A percentile compares a stretch with the other conserved stretches of the same genome.
phyloP scores from a whole-genome alignment of 164 flowering plant species.

The Echeveria elegans region DNA sequence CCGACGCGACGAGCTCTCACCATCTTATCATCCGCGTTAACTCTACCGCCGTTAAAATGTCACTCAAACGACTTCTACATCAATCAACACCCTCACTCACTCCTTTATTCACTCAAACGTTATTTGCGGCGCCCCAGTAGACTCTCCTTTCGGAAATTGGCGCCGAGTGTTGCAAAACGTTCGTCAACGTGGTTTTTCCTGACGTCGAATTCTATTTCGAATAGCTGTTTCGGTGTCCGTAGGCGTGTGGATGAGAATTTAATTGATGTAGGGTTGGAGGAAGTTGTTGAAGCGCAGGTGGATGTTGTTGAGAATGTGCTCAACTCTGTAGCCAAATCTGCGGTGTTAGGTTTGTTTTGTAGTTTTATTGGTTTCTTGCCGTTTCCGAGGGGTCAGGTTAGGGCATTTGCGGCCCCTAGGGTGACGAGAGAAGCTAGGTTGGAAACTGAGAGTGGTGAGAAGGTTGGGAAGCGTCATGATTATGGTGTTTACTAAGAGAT shows the following conservation, averaged over 20 bases:
- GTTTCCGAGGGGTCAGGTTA: conserved; percentile 16
- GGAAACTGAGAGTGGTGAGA: conserved; percentile 10
- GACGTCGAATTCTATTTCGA: too few relatives aligned
- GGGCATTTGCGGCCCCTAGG: conserved; percentile 37
- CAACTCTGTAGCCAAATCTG: neutral
- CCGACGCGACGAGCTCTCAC: too few relatives aligned
- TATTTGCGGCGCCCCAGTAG: too few relatives aligned
- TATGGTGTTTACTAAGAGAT: conserved; percentile 42
- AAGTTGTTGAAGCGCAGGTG: neutral
- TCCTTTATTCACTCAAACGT: neutral
- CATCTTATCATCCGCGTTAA: too few relatives aligned
- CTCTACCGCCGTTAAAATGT: too few relatives aligned
- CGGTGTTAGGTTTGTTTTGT: conserved; percentile 30
- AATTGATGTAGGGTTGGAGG: neutral
- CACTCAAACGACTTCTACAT: too few relatives aligned
- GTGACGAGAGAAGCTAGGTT: conserved; percentile 9
- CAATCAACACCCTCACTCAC: neutral
- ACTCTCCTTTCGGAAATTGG: too few relatives aligned
- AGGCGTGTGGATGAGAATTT: too few relatives aligned
- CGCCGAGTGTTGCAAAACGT: too few relatives aligned
- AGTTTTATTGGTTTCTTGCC: conserved; percentile 47
- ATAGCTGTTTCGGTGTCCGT: too few relatives aligned
- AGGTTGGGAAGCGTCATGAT: conserved; percentile 26
- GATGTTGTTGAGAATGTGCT: neutral
- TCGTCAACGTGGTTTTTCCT: too few relatives aligned